A percentile compares a stretch with the other conserved stretches of the same genome.
These are phyloP conservation scores for Pistacia atlantica DNA, from an alignment of 345 rosid genomes.

Conservation along the genomic window DNA sequence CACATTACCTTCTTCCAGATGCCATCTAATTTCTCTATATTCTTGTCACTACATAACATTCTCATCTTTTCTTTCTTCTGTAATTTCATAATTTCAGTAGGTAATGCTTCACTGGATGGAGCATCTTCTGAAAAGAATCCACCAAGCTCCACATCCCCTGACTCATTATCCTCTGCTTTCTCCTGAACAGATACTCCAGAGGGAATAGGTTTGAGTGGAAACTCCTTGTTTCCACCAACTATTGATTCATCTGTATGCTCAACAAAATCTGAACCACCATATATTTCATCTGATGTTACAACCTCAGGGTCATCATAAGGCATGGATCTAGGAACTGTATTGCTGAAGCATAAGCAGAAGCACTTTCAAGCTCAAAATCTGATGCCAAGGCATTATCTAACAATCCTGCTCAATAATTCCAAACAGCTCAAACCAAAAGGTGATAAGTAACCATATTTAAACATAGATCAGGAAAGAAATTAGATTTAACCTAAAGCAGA, in stretches of 20 bases:
- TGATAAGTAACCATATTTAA: slow-evolving; percentile 19
- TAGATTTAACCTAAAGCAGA: slow-evolving; percentile 68
- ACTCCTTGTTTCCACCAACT: slow-evolving; percentile 33
- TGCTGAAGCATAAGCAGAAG: slow-evolving; percentile 25
- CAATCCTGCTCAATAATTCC: slow-evolving; percentile 58
- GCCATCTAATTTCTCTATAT: slow-evolving; percentile 73
- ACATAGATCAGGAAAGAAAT: slow-evolving; percentile 22
- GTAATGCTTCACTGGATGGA: slow-evolving; percentile 35
- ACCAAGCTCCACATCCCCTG: slow-evolving; percentile 69
- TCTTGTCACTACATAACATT: slow-evolving; percentile 60
- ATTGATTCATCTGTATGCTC: slow-evolving; percentile 32
- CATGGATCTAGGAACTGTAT: slow-evolving; percentile 27
- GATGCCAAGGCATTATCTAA: slow-evolving; percentile 64
- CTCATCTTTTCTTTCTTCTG: slow-evolving; percentile 72
- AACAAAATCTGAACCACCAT: slow-evolving; percentile 20
- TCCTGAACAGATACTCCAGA: slow-evolving; percentile 30
- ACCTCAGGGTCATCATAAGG: slow-evolving; percentile 30
- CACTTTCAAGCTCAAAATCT: slow-evolving; percentile 50
- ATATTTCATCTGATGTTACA: slow-evolving; percentile 22
- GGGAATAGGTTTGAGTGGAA: slow-evolving; percentile 30
- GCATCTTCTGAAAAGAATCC: slow-evolving; percentile 62
- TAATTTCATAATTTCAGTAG: slow-evolving; percentile 56
- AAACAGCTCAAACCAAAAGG: slow-evolving; percentile 35
- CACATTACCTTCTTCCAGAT: slow-evolving; percentile 89
- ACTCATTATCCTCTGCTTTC: slow-evolving; percentile 37